Conservation (phyloP, 805 yeast genomes). For the Barnettozyma californica region DNA sequence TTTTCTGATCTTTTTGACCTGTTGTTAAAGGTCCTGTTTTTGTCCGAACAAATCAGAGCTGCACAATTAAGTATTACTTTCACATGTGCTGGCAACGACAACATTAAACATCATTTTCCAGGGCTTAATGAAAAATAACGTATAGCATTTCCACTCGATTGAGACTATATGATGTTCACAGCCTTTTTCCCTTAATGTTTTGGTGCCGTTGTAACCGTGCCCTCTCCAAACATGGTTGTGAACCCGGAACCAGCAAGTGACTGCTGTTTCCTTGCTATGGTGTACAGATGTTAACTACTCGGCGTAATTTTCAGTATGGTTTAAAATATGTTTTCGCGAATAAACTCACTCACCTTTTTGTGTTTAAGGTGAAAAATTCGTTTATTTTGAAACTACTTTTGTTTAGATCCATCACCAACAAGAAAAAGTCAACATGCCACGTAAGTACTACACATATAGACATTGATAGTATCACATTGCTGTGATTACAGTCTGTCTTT, state of each 20-base stretch:
- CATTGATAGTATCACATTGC: neutral
- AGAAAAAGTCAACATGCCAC: conserved; percentile 26
- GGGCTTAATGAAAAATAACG: neutral
- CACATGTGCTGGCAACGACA: neutral
- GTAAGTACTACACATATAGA: conserved; percentile 16
- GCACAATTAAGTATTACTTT: neutral
- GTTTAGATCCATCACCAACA: conserved; percentile 4
- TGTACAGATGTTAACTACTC: neutral
- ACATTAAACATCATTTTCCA: neutral
- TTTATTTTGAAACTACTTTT: neutral
- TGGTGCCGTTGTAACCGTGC: no score
- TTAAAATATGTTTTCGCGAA: neutral
- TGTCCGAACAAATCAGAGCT: neutral
- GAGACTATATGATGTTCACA: no score
- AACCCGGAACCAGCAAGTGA: neutral
- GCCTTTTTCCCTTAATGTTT: no score
- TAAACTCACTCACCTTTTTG: neutral
- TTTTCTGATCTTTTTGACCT: neutral
- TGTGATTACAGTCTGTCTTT: neutral
- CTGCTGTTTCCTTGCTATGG: neutral
- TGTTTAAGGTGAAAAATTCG: neutral
- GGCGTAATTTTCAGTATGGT: neutral
- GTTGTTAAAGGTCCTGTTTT: neutral
- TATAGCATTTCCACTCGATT: neutral
- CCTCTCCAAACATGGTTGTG: no score